phyloP scores from a whole-genome alignment of 1,139 yeast genomes.

The Yamadazyma trypodendri region DNA sequence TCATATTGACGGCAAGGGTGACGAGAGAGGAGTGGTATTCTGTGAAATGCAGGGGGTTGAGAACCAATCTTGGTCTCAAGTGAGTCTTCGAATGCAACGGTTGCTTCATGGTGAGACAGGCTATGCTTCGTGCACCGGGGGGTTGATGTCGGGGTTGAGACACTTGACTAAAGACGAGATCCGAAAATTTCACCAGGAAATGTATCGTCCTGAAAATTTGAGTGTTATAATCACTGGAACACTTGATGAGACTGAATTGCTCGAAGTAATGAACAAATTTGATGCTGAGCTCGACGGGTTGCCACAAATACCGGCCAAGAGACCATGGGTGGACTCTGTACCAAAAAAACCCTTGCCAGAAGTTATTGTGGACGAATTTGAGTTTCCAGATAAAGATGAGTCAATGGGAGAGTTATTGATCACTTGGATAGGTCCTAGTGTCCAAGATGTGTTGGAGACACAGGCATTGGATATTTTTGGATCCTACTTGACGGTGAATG shows the following conservation, averaged over 20 bases:
- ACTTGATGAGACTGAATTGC: constrained; percentile 69
- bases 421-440: constrained; percentile 82
- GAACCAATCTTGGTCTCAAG: constrained; percentile 70
- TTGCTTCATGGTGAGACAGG: constrained; percentile 67
- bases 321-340: constrained; percentile 86
- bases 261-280: constrained; percentile 59
- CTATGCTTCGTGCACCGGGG: constrained; percentile 93
- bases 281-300: constrained; percentile 55
- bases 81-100: constrained; percentile 64
- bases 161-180: constrained; percentile 71
- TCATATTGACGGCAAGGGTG: constrained; percentile 87
- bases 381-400: constrained; percentile 90
- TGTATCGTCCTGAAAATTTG: constrained; percentile 82
- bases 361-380: constrained; percentile 50
- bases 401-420: constrained; percentile 73
- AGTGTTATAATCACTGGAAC: constrained; percentile 83
- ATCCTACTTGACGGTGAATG: constrained; percentile 73
- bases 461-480: constrained; percentile 72
- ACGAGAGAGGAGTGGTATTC: constrained; percentile 95
- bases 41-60: constrained; percentile 97
- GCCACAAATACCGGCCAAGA: constrained; percentile 33
- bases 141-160: constrained; percentile 75
- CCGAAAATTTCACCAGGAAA: constrained; percentile 63
- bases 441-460: constrained; percentile 49
- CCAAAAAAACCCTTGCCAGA: constrained; percentile 41